A percentile compares a stretch with the other conserved stretches of the same genome.
Evolutionary conservation across 2,329 filamentous ascomycete genomes (phyloP).

Genomic region (Fusarium decemcellulare): DNA sequence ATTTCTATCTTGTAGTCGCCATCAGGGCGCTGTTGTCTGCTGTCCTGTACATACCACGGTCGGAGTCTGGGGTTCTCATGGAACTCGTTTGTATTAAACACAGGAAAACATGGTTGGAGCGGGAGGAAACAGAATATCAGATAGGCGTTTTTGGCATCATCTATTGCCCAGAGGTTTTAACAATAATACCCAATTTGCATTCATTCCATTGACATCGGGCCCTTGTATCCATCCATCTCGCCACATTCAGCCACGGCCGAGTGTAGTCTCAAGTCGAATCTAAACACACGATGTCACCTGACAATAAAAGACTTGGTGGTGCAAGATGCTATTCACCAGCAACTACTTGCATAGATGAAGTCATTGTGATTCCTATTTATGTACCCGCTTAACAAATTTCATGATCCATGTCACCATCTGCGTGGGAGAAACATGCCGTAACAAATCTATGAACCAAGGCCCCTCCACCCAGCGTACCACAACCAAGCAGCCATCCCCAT

Average conservation of each 20-base stretch:
- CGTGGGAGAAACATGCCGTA: constrained; percentile 39
- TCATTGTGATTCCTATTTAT: constrained; percentile 24
- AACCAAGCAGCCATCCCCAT: constrained; percentile 24
- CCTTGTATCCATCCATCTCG: too few relatives aligned
- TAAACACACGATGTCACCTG: background rate
- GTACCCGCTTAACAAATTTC: constrained; percentile 36
- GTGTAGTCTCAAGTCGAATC: background rate
- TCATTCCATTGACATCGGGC: background rate
- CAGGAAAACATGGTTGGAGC: constrained; percentile 13
- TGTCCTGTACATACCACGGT: constrained; percentile 25
- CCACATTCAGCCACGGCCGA: too few relatives aligned
- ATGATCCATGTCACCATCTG: constrained; percentile 36
- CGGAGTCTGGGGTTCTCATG: constrained; percentile 21
- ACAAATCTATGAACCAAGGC: constrained; percentile 43
- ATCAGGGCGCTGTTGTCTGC: constrained; percentile 10
- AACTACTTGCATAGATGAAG: too few relatives aligned
- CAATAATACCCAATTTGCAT: constrained; percentile 18
- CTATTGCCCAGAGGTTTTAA: constrained; percentile 13
- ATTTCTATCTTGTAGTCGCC: constrained; percentile 15
- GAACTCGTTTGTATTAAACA: constrained; percentile 23
- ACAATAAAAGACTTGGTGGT: background rate
- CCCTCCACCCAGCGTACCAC: constrained; percentile 31
- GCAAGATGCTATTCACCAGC: too few relatives aligned
- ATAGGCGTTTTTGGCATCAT: constrained; percentile 39
- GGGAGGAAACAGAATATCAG: constrained; percentile 27